These are phyloP conservation scores for Microbotryum lychnidis-dioicae DNA, from an alignment of 1,284 basidiomycete genomes.

Conservation along the genomic window DNA sequence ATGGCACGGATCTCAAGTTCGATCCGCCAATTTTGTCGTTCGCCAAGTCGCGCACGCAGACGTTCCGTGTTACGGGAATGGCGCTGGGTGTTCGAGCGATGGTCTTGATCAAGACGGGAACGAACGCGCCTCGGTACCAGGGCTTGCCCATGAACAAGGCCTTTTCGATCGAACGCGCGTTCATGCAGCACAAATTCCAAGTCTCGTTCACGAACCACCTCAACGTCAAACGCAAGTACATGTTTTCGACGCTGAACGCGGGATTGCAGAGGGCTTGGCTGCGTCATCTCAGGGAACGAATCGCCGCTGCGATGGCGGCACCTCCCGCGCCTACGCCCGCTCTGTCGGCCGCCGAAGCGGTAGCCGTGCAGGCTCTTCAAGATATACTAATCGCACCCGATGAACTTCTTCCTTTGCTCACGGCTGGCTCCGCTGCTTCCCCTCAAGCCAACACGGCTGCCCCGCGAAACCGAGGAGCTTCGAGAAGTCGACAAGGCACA, in stretches of 20 bases:
- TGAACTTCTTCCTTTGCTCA: constrained; percentile 26
- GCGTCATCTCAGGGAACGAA: constrained; percentile 58
- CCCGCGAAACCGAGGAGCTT: constrained; percentile 5
- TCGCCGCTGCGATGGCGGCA: constrained; percentile 45
- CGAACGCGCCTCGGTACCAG: constrained; percentile 68
- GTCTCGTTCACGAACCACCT: constrained; percentile 68
- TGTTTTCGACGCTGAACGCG: constrained; percentile 79
- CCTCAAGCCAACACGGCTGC: constrained; percentile 28
- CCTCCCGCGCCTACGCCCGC: constrained; percentile 45
- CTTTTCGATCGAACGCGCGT: constrained; percentile 74
- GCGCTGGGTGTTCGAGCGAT: constrained; percentile 65
- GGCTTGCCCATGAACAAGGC: constrained; percentile 66
- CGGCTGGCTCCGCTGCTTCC: constrained; percentile 20
- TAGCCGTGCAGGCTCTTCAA: constrained; percentile 71
- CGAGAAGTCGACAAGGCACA: not conserved
- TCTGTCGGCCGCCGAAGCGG: constrained; percentile 56
- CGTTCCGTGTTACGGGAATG: constrained; percentile 75
- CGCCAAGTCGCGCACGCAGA: constrained; percentile 61
- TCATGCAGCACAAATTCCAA: constrained; percentile 61
- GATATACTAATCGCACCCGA: constrained; percentile 59
- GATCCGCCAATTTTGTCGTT: constrained; percentile 76
- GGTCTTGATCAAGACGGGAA: constrained; percentile 68
- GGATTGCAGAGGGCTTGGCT: constrained; percentile 67
- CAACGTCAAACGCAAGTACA: constrained; percentile 68
- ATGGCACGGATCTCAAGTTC: constrained; percentile 74